These are phyloP conservation scores for Purpureocillium takamizusanense DNA, from an alignment of 2,329 filamentous ascomycete genomes.

Conservation along the genomic window DNA sequence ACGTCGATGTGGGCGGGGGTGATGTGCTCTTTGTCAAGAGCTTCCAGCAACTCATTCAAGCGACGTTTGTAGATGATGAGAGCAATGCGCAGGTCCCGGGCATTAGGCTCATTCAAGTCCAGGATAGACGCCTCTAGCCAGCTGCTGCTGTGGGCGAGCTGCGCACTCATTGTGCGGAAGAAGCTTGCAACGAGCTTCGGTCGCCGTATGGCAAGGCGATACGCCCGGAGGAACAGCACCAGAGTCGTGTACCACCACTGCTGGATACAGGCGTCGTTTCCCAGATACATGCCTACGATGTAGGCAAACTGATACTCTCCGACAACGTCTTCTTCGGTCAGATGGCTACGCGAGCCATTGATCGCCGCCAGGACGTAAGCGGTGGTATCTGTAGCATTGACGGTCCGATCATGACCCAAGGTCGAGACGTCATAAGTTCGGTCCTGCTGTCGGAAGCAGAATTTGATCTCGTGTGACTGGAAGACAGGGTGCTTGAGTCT, in stretches of 20 bases:
- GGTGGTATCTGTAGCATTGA: constrained; percentile 39
- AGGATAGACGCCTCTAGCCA: constrained; percentile 37
- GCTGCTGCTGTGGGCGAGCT: constrained; percentile 43
- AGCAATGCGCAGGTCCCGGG: constrained; percentile 31
- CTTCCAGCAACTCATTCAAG: constrained; percentile 36
- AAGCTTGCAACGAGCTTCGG: constrained; percentile 38
- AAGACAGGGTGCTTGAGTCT: constrained; percentile 24
- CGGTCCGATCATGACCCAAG: constrained; percentile 28
- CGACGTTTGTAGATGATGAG: constrained; percentile 46
- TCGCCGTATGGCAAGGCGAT: constrained; percentile 29
- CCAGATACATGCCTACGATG: constrained; percentile 46
- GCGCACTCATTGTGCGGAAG: constrained; percentile 41
- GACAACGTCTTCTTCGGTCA: constrained; percentile 34
- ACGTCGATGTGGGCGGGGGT: constrained; percentile 33
- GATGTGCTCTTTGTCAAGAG: constrained; percentile 18
- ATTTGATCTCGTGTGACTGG: constrained; percentile 32
- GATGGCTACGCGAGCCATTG: constrained; percentile 12
- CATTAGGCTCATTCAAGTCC: constrained; percentile 22
- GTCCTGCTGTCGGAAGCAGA: constrained; percentile 34
- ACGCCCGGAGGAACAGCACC: constrained; percentile 41
- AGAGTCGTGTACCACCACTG: constrained; percentile 52
- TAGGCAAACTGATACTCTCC: constrained; percentile 55
- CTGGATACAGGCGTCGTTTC: constrained; percentile 49
- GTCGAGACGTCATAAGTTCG: constrained; percentile 31
- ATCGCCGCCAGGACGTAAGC: constrained; percentile 34